These are phyloP conservation scores for Straminergon stramineum DNA, from an alignment of 225 moss, liverwort and hornwort genomes.

Conservation along the genomic window DNA sequence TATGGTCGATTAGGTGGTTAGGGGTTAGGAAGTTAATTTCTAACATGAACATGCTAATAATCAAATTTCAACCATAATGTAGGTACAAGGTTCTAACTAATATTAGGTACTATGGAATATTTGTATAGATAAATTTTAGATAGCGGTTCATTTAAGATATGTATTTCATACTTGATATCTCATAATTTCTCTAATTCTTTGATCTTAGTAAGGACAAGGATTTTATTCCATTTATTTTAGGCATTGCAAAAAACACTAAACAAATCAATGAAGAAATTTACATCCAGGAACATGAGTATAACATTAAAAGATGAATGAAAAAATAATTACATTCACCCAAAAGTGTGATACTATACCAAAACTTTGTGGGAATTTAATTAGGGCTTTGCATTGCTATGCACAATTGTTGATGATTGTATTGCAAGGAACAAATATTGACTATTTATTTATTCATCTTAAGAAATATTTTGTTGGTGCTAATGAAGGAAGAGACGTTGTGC, in stretches of 20 bases:
- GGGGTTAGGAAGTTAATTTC: not conserved
- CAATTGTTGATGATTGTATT: fast-evolving
- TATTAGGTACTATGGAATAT: not conserved
- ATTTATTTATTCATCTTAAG: not conserved
- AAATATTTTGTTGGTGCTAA: too few species aligned
- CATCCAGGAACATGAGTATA: not conserved
- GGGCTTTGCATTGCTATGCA: not conserved
- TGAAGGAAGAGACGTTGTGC: not conserved
- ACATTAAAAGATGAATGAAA: not conserved
- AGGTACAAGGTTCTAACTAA: too few species aligned
- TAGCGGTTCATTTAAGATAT: not conserved
- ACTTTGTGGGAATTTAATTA: not conserved
- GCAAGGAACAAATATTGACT: not conserved
- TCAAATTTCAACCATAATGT: not conserved
- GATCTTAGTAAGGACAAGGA: not conserved
- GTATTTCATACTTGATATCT: not conserved
- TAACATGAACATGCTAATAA: not conserved
- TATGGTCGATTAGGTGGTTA: too few species aligned
- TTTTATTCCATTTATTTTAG: not conserved
- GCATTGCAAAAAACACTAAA: too few species aligned
- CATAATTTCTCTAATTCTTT: not conserved
- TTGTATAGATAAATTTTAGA: not conserved
- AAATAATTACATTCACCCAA: too few species aligned
- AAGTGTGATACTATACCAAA: not conserved
- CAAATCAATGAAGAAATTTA: not conserved